Conservation (phyloP, 2,329 filamentous ascomycete species). For the Phoma sp. region DNA sequence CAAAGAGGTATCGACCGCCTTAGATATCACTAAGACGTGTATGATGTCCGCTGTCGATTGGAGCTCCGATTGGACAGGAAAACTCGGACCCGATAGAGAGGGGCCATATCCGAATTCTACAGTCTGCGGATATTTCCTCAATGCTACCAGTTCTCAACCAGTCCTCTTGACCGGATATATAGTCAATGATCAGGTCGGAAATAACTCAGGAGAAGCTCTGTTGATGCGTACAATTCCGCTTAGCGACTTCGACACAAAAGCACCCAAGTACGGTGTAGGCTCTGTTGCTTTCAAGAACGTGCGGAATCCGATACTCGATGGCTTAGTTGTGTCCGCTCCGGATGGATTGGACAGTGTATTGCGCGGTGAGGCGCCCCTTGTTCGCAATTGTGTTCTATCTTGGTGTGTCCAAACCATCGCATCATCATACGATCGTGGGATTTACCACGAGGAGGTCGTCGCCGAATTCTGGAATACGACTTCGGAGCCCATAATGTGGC, state of each 20-base stretch:
- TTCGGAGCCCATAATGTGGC: not conserved
- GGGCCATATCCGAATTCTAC: constrained; percentile 22
- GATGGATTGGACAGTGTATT: constrained; percentile 13
- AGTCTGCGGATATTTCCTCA: constrained; percentile 37
- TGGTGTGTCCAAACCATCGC: constrained; percentile 33
- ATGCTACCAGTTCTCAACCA: constrained; percentile 16
- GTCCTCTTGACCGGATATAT: constrained; percentile 29
- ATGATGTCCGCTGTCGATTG: constrained; percentile 22
- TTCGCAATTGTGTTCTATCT: constrained; percentile 28
- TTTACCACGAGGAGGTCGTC: constrained; percentile 24
- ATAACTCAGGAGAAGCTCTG: constrained; percentile 14
- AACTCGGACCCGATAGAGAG: not conserved
- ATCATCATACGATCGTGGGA: constrained; percentile 22
- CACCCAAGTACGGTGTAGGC: constrained; percentile 15
- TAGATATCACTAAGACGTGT: constrained; percentile 17
- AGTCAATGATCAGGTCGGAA: not conserved
- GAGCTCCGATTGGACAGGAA: constrained; percentile 10
- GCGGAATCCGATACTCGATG: constrained; percentile 14
- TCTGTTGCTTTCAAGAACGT: constrained; percentile 26
- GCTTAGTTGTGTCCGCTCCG: constrained; percentile 11
- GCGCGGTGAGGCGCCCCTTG: constrained; percentile 11
- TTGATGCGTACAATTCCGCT: constrained; percentile 23
- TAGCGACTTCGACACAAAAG: not conserved
- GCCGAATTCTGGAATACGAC: not conserved
- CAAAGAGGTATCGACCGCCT: constrained; percentile 11